Base-by-base conservation (phyloP, 2,329 filamentous ascomycete species). In the Trichoderma breve region DNA sequence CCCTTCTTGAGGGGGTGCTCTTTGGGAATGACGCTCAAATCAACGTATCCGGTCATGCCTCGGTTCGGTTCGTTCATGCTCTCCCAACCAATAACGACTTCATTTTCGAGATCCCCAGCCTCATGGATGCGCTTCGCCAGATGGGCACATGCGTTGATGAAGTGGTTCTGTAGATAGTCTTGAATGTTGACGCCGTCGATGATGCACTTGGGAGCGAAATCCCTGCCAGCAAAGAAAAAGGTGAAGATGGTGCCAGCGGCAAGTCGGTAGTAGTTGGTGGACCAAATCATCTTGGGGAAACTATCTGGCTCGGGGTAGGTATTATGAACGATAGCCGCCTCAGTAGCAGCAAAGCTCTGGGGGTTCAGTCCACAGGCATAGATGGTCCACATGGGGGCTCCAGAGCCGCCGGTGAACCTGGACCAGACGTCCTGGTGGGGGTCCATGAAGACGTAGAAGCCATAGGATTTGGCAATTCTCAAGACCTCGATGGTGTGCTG, bases 371-470 rank as follows among this genome's bases (percentile, higher is more conserved):
- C 96, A 75, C 93, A 95, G 30, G 97, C 96, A 81, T 98, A 98
- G 2, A 99, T 82, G 24, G 97, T 99, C 96, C 96, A 99, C 89
- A 98, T 92, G 1, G 97, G 96, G 6, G 96, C 96, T 36, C 96
- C 96, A 30, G 95, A 98, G 61, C 96, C 96, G 58, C 96, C 96
- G 6, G 93, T 94, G 79, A 96, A 96, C 70, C 96, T 89, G 39
- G 95, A 98, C 96, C 96, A 99, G 77, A 98, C 95, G 84, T 99
- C 96, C 85, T 99, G 96, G 81, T 99, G 96, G 24, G 97, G 95
- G 77, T 99, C 97, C 94, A 99, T 97, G 80, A 98, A 98, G 64
- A 99, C 87, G 78, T 97, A 97, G 81, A 99, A 98, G 32, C 93
- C 93, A 84, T 97, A 98, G 47, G 90, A 87, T 80, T 95, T 97